phyloP scores from a whole-genome alignment of 768 basidiomycete genomes.

The Hericium rajendrae region DNA sequence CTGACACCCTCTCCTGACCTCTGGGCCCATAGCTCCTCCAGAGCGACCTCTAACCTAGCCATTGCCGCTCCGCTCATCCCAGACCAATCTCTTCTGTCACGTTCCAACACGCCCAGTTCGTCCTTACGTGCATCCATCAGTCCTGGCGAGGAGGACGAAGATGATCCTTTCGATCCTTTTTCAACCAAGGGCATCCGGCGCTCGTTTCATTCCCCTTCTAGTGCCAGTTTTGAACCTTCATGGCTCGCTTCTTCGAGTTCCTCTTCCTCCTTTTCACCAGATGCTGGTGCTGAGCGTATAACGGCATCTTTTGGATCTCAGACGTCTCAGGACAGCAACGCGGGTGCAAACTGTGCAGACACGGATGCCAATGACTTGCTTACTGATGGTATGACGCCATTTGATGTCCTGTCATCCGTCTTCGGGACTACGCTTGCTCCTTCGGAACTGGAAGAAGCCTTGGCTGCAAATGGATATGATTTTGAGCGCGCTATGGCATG shows the following conservation, averaged over 20 bases:
- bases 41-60: constrained; percentile 76
- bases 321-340: constrained; percentile 9
- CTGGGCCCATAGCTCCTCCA: constrained; percentile 67
- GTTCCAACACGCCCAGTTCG: constrained; percentile 61
- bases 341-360: constrained; percentile 23
- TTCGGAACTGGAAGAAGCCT: constrained; percentile 88
- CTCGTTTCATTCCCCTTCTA: constrained; percentile 53
- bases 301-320: constrained; percentile 6
- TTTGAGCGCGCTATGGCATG: constrained; percentile 95
- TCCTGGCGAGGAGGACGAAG: constrained; percentile 54
- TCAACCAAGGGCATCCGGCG: constrained; percentile 38
- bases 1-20: constrained; percentile 87
- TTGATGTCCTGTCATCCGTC: constrained; percentile 90
- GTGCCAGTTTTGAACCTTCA: constrained; percentile 53
- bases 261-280: constrained; percentile 42
- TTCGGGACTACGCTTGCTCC: constrained; percentile 87
- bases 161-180: constrained; percentile 81
- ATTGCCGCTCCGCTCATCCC: constrained; percentile 86
- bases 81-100: constrained; percentile 43
- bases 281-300: constrained; percentile 24
- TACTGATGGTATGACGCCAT: constrained; percentile 92
- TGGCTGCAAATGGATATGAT: constrained; percentile 81
- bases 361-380: constrained; percentile 50
- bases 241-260: constrained; percentile 47
- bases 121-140: constrained; percentile 55